Evolutionary conservation across 2,329 filamentous ascomycete genomes (phyloP), one percentile per base, ranked within the genome.

Genomic region (Pseudohalonectria lignicola): DNA sequence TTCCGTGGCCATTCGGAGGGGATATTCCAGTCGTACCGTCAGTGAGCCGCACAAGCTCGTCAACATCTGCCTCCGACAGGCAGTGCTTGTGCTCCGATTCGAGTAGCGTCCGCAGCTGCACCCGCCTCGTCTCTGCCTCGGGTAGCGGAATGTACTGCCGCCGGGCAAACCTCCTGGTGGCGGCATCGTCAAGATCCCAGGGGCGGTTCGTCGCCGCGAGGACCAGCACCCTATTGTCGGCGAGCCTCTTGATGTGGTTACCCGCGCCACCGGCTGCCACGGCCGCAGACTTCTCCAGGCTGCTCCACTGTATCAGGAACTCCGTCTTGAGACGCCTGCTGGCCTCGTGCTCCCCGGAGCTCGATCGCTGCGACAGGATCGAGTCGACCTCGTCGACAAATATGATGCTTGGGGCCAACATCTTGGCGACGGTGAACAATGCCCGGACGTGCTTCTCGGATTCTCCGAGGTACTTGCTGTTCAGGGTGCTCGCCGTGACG

Each of bases 301-400:
- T 87, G 41, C 85, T 92, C 92, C 92, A 98, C 53, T 95, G 88
- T 20, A 98, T 95, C 21, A 98, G 64, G 50, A 98, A 98, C 54
- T 98, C 92, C 0, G 92, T 98, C 62, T 98, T 98, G 53, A 95
- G 94, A 39, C 92, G 76, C 41, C 90, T 72, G 1, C 87, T 94
- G 1, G 92, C 86, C 60, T 98, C 92, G 50, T 96, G 85, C 53
- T 96, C 92, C 1, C 85, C 82, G 3, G 80, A 80, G 0, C 86
- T 85, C 6, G 82, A 84, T 37, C 92, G 72, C 13, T 87, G 78
- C 1, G 87, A 94, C 1, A 98, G 70, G 1, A 98, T 65, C 1
- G 88, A 94, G 56, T 98, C 92, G 45, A 98, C 98, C 56, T 98
- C 92, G 52, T 98, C 92, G 4, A 98, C 87, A 49, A 98, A 98